Evolutionary conservation across 805 yeast genomes (phyloP).

Genomic region (Suhomyces xylopsoci): DNA sequence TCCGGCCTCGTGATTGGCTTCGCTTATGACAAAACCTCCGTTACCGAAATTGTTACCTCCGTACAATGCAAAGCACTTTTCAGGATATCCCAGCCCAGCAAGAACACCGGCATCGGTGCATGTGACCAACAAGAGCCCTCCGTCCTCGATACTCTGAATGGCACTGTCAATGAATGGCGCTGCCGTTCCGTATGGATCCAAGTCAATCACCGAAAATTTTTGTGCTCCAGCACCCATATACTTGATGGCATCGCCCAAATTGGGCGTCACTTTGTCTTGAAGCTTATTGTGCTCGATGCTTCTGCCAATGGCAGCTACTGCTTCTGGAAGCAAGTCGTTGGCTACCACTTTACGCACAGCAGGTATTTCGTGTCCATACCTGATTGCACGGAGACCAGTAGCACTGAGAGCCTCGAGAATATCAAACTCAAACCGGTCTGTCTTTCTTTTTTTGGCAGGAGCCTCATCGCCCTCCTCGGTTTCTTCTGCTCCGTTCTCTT

Average conservation of each 20-base stretch:
- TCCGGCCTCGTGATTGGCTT: constrained; percentile 91
- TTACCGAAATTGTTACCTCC: constrained; percentile 88
- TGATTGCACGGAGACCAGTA: constrained; percentile 88
- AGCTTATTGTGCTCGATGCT: constrained; percentile 70
- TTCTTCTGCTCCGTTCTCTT: constrained; percentile 11
- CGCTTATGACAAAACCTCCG: constrained; percentile 44
- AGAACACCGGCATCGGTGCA: constrained; percentile 95
- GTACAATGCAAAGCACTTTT: constrained; percentile 89
- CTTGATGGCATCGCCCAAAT: constrained; percentile 87
- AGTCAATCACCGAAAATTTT: constrained; percentile 79
- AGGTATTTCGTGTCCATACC: constrained; percentile 92
- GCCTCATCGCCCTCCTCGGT: constrained; percentile 32
- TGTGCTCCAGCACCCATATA: constrained; percentile 57
- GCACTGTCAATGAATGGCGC: constrained; percentile 95
- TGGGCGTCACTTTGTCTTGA: constrained; percentile 53
- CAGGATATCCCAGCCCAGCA: constrained; percentile 96
- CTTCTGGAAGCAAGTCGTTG: constrained; percentile 82
- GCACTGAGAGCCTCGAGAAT: constrained; percentile 92
- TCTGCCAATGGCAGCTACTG: constrained; percentile 74
- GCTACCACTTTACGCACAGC: constrained; percentile 72
- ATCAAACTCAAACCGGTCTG: constrained; percentile 34
- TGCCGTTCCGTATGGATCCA: constrained; percentile 98
- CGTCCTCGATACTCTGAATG: constrained; percentile 75
- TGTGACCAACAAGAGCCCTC: constrained; percentile 83
- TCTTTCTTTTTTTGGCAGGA: not conserved